phyloP scores from a whole-genome alignment of 176 grass and related monocot species.

The maize (Zea mays) region DNA sequence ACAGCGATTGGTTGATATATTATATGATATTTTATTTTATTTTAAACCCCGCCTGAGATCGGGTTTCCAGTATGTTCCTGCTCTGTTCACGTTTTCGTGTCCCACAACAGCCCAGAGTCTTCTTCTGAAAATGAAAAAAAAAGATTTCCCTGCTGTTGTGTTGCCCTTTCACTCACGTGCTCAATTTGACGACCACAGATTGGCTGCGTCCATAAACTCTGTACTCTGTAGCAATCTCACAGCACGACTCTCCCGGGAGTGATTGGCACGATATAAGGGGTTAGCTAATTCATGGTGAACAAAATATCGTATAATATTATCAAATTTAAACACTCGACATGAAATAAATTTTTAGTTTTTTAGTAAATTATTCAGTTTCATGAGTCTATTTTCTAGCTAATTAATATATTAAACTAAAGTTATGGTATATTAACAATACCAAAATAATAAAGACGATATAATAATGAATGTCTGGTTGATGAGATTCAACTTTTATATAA shows the following conservation, averaged over 20 bases:
- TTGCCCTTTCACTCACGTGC: slow-evolving; percentile 19
- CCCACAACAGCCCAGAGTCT: not conserved
- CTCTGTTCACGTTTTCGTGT: slow-evolving; percentile 34
- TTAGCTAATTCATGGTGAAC: not conserved
- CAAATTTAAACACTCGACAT: too few species aligned
- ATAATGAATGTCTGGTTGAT: too few species aligned
- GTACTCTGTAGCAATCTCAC: too few species aligned
- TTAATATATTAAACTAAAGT: too few species aligned
- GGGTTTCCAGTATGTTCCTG: slow-evolving; percentile 7
- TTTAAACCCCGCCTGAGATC: not conserved
- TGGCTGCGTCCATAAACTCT: not conserved
- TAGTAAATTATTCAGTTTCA: too few species aligned
- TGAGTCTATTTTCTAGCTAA: too few species aligned
- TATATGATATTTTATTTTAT: too few species aligned
- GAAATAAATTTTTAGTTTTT: too few species aligned
- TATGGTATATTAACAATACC: too few species aligned
- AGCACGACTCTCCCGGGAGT: not conserved
- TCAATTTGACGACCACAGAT: not conserved
- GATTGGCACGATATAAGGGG: not conserved
- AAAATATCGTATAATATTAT: not conserved
- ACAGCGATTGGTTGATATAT: too few species aligned
- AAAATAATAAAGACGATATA: too few species aligned
- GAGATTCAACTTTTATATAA: too few species aligned
- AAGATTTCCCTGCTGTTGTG: not conserved
- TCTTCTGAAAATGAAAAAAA: slow-evolving; percentile 18